These are phyloP conservation scores for Pseudoperonospora humuli DNA, from an alignment of 352 stramenopile species.

Conservation along the genomic window DNA sequence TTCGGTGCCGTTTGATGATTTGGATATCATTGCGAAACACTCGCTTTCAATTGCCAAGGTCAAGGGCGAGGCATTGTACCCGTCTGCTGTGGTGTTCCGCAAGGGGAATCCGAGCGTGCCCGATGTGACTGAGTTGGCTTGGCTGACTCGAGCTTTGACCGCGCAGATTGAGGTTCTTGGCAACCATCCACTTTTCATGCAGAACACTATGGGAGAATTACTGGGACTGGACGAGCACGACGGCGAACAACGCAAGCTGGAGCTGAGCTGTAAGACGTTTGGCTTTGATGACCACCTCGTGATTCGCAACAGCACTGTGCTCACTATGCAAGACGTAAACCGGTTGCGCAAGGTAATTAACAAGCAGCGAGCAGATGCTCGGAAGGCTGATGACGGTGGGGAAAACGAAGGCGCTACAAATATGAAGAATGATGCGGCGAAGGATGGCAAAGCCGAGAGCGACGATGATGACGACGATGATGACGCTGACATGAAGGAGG, in stretches of 20 bases:
- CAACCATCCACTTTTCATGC: conserved; percentile 67
- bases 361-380: conserved; percentile 19
- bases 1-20: conserved; percentile 71
- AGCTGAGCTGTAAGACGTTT: conserved; percentile 49
- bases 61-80: conserved; percentile 45
- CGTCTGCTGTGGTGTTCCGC: conserved; percentile 63
- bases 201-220: conserved; percentile 51
- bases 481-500: conserved; percentile 16
- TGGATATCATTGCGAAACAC: conserved; percentile 64
- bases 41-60: conserved; percentile 36
- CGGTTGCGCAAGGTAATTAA: conserved; percentile 42
- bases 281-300: conserved; percentile 57
- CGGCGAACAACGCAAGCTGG: conserved; percentile 43
- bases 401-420: conserved; percentile 2
- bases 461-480: conserved; percentile 22
- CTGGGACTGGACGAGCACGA: conserved; percentile 45
- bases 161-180: conserved; percentile 58
- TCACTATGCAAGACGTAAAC: conserved; percentile 70
- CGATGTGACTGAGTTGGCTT: conserved; percentile 55
- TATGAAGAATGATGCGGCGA: conserved; percentile 6
- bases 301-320: conserved; percentile 71
- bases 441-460: conserved; percentile 10
- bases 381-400: conserved; percentile 1
- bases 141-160: conserved; percentile 57
- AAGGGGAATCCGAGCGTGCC: conserved; percentile 59